Percentiles rank a stretch among this genome's conserved stretches.
Evolutionary conservation across 192 early-diverging fungal genomes (phyloP).

Genomic region (Entophlyctis helioformis): DNA sequence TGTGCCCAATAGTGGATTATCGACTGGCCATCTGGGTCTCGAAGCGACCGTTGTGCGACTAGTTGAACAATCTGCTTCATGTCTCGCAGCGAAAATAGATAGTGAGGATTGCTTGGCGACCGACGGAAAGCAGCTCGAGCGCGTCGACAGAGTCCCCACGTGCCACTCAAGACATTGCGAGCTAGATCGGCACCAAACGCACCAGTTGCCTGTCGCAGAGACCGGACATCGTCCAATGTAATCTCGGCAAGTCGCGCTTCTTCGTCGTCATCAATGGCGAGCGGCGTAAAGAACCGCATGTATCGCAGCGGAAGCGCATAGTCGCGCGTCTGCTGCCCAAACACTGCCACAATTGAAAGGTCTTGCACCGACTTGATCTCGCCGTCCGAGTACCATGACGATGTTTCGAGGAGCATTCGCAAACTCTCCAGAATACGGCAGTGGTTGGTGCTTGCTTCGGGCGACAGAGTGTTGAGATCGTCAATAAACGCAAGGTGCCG

Average conservation of each 20-base stretch:
- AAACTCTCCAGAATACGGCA: too few species aligned
- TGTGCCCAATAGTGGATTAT: too few species aligned
- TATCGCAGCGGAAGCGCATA: background rate
- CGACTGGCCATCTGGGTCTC: too few species aligned
- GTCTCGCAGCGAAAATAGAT: constrained; percentile 3
- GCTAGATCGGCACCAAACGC: too few species aligned
- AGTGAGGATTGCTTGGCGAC: constrained; percentile 3
- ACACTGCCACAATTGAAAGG: constrained; percentile 2
- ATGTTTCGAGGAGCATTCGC: too few species aligned
- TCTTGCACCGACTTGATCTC: constrained; percentile 7
- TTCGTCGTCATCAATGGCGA: constrained; percentile 8
- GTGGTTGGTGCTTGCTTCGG: too few species aligned
- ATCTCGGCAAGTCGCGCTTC: background rate
- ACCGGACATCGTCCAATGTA: background rate
- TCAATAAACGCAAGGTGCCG: constrained; percentile 10
- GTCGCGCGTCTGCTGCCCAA: background rate
- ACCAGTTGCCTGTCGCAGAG: too few species aligned
- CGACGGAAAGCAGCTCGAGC: background rate
- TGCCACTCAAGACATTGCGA: background rate
- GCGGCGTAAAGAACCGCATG: constrained; percentile 2
- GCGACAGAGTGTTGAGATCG: constrained; percentile 5
- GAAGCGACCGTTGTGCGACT: too few species aligned
- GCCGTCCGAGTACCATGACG: too few species aligned
- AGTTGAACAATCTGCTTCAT: background rate
- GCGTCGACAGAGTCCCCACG: background rate